phyloP scores from a whole-genome alignment of 352 stramenopile species.

The Albugo laibachii region DNA sequence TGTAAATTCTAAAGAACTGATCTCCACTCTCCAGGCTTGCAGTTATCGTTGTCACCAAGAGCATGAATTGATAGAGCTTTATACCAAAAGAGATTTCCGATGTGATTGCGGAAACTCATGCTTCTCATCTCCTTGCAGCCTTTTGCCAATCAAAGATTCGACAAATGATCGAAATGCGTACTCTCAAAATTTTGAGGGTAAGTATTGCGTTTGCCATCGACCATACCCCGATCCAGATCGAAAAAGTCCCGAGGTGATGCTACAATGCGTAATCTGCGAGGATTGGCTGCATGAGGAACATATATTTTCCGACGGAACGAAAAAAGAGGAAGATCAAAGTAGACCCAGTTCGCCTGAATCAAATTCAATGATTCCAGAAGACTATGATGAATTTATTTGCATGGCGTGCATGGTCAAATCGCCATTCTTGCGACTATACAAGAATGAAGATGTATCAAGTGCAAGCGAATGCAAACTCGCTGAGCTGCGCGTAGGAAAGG shows the following conservation, averaged over 20 bases:
- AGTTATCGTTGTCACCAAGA: conserved; percentile 55
- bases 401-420: conserved; percentile 38
- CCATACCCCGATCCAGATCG: conserved; percentile 54
- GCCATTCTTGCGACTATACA: conserved; percentile 17
- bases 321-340: not conserved
- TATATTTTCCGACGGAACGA: conserved; percentile 10
- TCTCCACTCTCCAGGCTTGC: conserved; percentile 16
- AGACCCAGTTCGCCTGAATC: not conserved
- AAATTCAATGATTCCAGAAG: conserved; percentile 6
- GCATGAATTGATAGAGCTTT: conserved; percentile 63
- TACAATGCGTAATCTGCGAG: conserved; percentile 59
- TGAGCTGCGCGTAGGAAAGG: conserved; percentile 10
- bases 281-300: conserved; percentile 65
- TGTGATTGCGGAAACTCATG: conserved; percentile 45
- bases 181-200: conserved; percentile 46
- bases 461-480: conserved; percentile 14
- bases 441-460: not conserved
- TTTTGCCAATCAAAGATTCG: conserved; percentile 25
- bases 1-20: not conserved
- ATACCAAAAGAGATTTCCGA: conserved; percentile 53
- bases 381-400: conserved; percentile 53
- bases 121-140: conserved; percentile 17
- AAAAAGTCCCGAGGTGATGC: conserved; percentile 43
- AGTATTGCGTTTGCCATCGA: conserved; percentile 51
- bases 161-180: conserved; percentile 39